Base-by-base conservation (phyloP, 2,329 filamentous ascomycete species). In the Coniosporium tulheliwenetii region DNA sequence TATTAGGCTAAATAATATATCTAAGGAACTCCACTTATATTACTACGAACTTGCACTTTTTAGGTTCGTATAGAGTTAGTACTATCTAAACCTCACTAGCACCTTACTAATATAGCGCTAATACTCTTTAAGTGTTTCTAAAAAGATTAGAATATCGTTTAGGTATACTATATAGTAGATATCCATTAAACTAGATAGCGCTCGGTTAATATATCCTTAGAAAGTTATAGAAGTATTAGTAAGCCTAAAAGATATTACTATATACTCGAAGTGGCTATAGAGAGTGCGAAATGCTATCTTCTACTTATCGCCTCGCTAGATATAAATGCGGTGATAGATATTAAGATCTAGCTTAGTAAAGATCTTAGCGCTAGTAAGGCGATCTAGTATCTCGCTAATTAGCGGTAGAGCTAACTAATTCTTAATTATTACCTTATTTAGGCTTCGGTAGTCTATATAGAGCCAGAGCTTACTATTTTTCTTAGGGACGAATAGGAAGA, bases 361-460 rank as follows among this genome's bases (percentile, higher is more conserved):
- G 34, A 37, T 44, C 26, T 46, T 44, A 13, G 40, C 46, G 8
- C 42, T 39, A 19, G 39, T 38, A 2, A 57, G 37, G 5, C 36
- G 12, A 36, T 57, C 41, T 13, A 48, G 44, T 30, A 50, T 41
- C 40, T 58, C 43, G 7, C n/a, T 44, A 31, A 58, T 51, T 38
- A 57, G 37, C 10, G 40, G 47, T 36, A 57, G 38, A 16, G 43
- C 39, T 36, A 52, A 52, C 26, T 33, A 14, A 43, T 55, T 46
- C 37, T 59, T 59, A 16, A 51, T 44, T 8, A 35, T 56, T 14
- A 55, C 43, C 0, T 37, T 41, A 38, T 59, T 59, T 8, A 59
- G 38, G 13, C 31, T 26, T 35, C 36, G 10, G 36, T 55, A 59
- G 38, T 59, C 37, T 12, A 58, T 37, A 45, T 43, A 55, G 13